Evolutionary conservation across 768 basidiomycete genomes (phyloP).

Genomic region (Trametes elegans): DNA sequence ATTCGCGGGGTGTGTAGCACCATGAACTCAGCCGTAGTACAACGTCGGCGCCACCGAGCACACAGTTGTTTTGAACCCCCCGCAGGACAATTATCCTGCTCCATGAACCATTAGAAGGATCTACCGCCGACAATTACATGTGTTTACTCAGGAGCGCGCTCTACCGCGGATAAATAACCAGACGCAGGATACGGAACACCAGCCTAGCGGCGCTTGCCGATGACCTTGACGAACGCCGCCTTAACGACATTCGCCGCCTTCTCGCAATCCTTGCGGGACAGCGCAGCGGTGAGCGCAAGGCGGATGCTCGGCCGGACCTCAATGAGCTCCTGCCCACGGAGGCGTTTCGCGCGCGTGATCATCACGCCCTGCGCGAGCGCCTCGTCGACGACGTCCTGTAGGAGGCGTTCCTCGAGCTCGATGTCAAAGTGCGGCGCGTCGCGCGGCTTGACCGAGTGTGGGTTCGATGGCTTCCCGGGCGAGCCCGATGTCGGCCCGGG

Average conservation of each 20-base stretch:
- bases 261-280: conserved; percentile 90
- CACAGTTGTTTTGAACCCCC: too few relatives aligned
- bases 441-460: conserved; percentile 43
- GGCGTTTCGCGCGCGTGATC: conserved; percentile 78
- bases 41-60: too few relatives aligned
- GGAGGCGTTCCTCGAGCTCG: conserved; percentile 67
- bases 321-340: conserved; percentile 79
- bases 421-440: conserved; percentile 51
- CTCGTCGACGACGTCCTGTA: conserved; percentile 95
- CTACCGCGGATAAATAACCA: background rate
- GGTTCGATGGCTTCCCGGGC: conserved; percentile 46
- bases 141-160: background rate
- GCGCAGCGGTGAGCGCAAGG: conserved; percentile 72
- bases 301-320: conserved; percentile 85
- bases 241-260: conserved; percentile 79
- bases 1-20: too few relatives aligned
- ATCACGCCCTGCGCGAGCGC: conserved; percentile 77
- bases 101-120: background rate
- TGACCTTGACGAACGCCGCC: conserved; percentile 69
- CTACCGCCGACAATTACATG: background rate
- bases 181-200: background rate
- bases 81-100: too few relatives aligned
- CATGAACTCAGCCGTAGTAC: too few relatives aligned
- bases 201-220: conserved; percentile 54
- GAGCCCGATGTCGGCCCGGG: conserved; percentile 9